Conservation (phyloP, 305 asterid species). For the Fraxinus angustifolia region DNA sequence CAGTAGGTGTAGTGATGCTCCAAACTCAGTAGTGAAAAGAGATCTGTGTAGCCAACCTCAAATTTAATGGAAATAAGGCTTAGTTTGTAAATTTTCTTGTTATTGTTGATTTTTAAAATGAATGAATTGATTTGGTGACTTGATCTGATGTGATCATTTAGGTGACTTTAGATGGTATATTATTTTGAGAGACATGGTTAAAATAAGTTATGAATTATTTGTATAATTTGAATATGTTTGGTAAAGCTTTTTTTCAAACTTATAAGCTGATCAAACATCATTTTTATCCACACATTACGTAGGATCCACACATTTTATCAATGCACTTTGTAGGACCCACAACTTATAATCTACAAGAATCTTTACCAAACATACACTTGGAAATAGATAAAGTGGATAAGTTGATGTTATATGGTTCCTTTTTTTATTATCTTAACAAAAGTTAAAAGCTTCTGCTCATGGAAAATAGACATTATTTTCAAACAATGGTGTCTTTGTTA, state of each 20-base stretch:
- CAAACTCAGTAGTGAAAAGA: neutral
- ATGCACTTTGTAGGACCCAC: neutral
- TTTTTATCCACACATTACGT: neutral
- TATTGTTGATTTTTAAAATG: neutral
- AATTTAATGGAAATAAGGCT: neutral
- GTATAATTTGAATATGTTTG: neutral
- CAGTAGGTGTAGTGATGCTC: neutral
- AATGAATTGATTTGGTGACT: neutral
- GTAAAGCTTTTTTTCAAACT: neutral
- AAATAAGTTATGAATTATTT: neutral
- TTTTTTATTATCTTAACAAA: neutral
- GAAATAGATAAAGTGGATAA: neutral
- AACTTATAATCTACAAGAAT: neutral
- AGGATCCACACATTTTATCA: neutral
- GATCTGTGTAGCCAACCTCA: neutral
- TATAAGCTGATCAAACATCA: neutral
- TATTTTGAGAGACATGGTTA: neutral
- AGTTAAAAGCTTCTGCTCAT: neutral
- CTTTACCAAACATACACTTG: neutral
- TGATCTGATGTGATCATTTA: neutral
- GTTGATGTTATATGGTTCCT: neutral
- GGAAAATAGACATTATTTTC: neutral
- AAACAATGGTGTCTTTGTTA: neutral
- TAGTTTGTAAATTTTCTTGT: neutral
- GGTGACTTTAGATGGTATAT: neutral